These are phyloP conservation scores for Blastocystis sp. DNA, from an alignment of 352 stramenopile species.

Conservation along the genomic window DNA sequence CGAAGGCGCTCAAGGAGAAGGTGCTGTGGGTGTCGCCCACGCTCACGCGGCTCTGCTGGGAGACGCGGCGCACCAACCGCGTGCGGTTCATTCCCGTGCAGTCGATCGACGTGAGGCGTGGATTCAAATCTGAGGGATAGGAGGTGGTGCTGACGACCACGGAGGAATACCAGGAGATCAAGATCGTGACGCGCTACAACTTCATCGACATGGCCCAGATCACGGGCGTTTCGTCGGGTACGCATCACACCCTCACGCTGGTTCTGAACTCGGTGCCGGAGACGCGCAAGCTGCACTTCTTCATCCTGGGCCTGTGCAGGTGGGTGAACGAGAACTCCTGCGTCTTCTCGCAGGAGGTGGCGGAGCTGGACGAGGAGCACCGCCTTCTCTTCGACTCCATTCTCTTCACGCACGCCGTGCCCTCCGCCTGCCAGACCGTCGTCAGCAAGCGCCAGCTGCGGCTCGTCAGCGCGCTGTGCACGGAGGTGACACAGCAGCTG, in stretches of 20 bases:
- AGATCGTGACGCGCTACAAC: not conserved
- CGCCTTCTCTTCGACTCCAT: not conserved
- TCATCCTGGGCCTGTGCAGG: not conserved
- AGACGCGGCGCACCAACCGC: not conserved
- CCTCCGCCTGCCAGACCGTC: not conserved
- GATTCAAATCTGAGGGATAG: not conserved
- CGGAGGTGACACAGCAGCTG: not conserved
- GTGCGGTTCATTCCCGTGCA: constrained; percentile 10
- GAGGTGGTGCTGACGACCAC: not conserved
- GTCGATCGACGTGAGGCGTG: not conserved
- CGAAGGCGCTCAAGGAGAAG: constrained; percentile 30
- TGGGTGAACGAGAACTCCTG: not conserved
- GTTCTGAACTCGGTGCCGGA: not conserved
- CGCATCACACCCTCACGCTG: not conserved
- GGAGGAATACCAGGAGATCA: not conserved
- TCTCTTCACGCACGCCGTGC: not conserved
- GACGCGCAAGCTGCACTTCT: constrained; percentile 7
- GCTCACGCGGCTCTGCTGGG: not conserved
- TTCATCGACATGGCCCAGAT: not conserved
- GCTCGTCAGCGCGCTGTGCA: not conserved
- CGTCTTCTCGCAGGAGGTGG: not conserved
- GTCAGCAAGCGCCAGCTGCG: not conserved
- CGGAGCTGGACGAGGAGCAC: not conserved
- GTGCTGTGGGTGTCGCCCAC: constrained; percentile 30
- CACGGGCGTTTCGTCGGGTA: not conserved